These are phyloP conservation scores for Akanthomyces muscarius DNA, from an alignment of 2,329 filamentous ascomycete genomes.

Conservation along the genomic window DNA sequence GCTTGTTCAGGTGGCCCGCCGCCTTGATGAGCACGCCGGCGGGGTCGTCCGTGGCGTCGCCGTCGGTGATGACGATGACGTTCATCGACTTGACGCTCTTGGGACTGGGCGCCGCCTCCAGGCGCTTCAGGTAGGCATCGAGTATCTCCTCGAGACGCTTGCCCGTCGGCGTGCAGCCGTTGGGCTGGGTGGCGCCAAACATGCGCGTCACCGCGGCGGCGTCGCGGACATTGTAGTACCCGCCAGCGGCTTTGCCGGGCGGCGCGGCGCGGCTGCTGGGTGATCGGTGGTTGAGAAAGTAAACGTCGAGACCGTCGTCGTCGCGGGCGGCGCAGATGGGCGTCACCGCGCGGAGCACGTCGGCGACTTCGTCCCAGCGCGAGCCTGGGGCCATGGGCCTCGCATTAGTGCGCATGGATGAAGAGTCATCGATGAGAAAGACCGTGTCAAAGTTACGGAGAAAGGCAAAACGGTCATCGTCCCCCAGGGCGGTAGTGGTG, in stretches of 20 bases:
- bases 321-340: constrained; percentile 80
- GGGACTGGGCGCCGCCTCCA: constrained; percentile 37
- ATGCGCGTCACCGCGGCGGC: constrained; percentile 59
- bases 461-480: constrained; percentile 71
- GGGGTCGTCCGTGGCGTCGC: constrained; percentile 73
- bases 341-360: constrained; percentile 68
- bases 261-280: neutral
- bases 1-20: constrained; percentile 65
- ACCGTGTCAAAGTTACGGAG: constrained; percentile 78
- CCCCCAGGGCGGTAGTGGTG: constrained; percentile 18
- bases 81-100: constrained; percentile 70
- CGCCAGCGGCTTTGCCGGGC: constrained; percentile 39
- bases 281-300: constrained; percentile 74
- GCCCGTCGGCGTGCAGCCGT: constrained; percentile 70
- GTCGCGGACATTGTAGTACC: constrained; percentile 62
- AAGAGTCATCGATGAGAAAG: constrained; percentile 89
- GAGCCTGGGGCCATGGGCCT: constrained; percentile 18
- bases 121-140: constrained; percentile 58
- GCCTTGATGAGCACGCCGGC: constrained; percentile 63
- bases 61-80: constrained; percentile 91
- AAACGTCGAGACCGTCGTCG: constrained; percentile 80
- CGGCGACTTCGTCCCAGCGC: constrained; percentile 69
- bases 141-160: constrained; percentile 67
- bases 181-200: constrained; percentile 64
- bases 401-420: constrained; percentile 66